phyloP scores from a whole-genome alignment of 305 asterid genomes.

The Fraxinus albicans region DNA sequence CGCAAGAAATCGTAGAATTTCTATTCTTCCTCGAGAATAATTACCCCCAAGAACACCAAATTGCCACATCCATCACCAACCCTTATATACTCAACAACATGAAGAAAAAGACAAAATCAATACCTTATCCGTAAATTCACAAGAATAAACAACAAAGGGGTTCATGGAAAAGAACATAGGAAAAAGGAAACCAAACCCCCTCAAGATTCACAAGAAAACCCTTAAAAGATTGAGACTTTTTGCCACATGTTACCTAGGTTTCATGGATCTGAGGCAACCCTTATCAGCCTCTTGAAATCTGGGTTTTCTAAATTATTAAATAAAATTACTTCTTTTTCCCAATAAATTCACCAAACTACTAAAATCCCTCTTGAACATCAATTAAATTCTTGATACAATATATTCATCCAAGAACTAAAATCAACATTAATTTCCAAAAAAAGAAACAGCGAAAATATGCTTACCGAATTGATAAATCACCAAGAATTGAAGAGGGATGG shows the following conservation, averaged over 20 bases:
- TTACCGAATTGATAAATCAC: slow-evolving; percentile 40
- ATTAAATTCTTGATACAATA: slow-evolving; percentile 17
- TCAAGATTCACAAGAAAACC: slow-evolving; percentile 64
- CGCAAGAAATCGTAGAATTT: background rate
- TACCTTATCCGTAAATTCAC: slow-evolving; percentile 49
- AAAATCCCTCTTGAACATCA: slow-evolving; percentile 34
- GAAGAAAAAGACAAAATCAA: slow-evolving; percentile 46
- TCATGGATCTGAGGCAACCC: slow-evolving; percentile 73
- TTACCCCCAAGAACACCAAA: slow-evolving; percentile 31
- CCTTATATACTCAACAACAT: slow-evolving; percentile 40
- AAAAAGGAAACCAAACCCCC: slow-evolving; percentile 33
- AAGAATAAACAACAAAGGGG: slow-evolving; percentile 9
- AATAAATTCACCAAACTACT: slow-evolving; percentile 32
- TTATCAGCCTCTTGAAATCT: slow-evolving; percentile 47
- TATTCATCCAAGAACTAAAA: background rate
- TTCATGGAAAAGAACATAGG: slow-evolving; percentile 36
- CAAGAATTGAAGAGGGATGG: slow-evolving; percentile 26
- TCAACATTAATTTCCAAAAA: background rate
- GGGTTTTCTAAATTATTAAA: slow-evolving; percentile 13
- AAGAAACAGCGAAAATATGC: slow-evolving; percentile 23
- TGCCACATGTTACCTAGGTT: slow-evolving; percentile 62
- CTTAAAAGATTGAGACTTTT: slow-evolving; percentile 49
- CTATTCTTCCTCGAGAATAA: slow-evolving; percentile 23
- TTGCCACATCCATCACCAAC: slow-evolving; percentile 46
- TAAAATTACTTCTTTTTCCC: slow-evolving; percentile 7